Base-by-base conservation (phyloP, 2,329 filamentous ascomycete genomes). In the Apiospora kogelbergensis region DNA sequence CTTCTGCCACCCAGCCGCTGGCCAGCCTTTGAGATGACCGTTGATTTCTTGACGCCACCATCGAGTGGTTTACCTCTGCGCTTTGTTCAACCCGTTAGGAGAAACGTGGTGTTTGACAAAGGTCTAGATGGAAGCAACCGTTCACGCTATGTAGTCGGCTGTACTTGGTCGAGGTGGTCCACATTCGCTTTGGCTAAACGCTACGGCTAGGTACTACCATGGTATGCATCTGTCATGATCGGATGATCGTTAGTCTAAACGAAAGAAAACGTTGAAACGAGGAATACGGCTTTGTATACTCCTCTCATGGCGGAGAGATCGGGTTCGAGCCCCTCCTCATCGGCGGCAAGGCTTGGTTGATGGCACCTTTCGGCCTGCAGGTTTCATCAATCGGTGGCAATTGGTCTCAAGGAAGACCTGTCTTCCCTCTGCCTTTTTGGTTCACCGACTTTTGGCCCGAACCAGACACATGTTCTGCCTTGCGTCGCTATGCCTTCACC, bases 401-500 rank as follows among this genome's bases (percentile, higher is more conserved):
- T 60, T 60, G 53, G 26, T 60, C 17, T 37, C 53, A 60, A 37
- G 53, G 53, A 60, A 60, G 17, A 37, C 53, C 17, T 60, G 53
- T 37, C 53, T 37, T 60, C 26, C 26, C n/a, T 6, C 2, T 33
- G 7, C 20, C 26, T 37, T 3, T 15, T 26, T 13, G 41, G 45
- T 45, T 65, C 63, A 65, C 63, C 63, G 63, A 65, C 63, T 65
- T 65, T 65, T 65, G 15, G 6, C 24, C 20, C 53, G 53, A 60
- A 65, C 30, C 41, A 42, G 41, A 33, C 41, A 45, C 41, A 10
- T 9, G 20, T 6, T 65, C 41, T 65, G 41, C 63, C 63, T 45
- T 65, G 63, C 63, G 13, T 65, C 63, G 63, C 13, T 24, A 15
- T 65, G 15, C n/a, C 24, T 65, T 45, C 41, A 42, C 24, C n/a